Evolutionary conservation across 1,284 basidiomycete genomes (phyloP), one percentile per base, ranked within the genome.

Genomic region (Earliella scabrosa): DNA sequence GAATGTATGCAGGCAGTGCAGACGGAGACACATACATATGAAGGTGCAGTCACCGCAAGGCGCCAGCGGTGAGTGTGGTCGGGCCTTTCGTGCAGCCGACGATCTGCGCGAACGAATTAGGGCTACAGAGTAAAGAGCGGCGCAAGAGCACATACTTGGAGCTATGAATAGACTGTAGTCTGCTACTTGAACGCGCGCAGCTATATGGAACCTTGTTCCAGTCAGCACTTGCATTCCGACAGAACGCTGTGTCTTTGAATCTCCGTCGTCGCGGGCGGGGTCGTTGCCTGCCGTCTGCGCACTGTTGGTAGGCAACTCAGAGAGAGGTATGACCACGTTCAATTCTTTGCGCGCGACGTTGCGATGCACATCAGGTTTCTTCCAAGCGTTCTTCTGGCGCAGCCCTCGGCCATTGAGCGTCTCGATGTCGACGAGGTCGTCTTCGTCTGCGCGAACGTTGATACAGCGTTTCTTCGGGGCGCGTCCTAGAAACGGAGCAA

Each of bases 401-500:
- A 44, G 41, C 6, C 52, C 26, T 13, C 47, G 35, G 14, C 39
- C 49, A 20, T 26, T 32, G 6, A 29, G 45, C 4, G 58, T 60
- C 13, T 72, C 73, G 34, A 87, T 75, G 54, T 83, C 75, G 21
- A 86, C 72, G 11, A 71, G 68, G n/a, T 73, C 70, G 51, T 81
- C 77, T 34, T 72, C 64, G 51, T 82, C 73, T 38, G 79, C 75
- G 63, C 78, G 77, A 11, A 80, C 77, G 52, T 79, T 78, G 58
- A 92, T 86, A 39, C 76, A 72, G 40, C 86, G 80, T 52, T 82
- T 78, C 59, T 77, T 79, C 0, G 80, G 77, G 24, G 77, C 73
- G 63, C 83, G 82, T 5, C 88, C 88, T 4, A 92, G 75, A 65
- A 89, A 89, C 2, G 78, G 81, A 3, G 90, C 90, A 32, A 92